Evolutionary conservation across 75 land plant species (phyloP).

Genomic region (Pinus albicaulis): DNA sequence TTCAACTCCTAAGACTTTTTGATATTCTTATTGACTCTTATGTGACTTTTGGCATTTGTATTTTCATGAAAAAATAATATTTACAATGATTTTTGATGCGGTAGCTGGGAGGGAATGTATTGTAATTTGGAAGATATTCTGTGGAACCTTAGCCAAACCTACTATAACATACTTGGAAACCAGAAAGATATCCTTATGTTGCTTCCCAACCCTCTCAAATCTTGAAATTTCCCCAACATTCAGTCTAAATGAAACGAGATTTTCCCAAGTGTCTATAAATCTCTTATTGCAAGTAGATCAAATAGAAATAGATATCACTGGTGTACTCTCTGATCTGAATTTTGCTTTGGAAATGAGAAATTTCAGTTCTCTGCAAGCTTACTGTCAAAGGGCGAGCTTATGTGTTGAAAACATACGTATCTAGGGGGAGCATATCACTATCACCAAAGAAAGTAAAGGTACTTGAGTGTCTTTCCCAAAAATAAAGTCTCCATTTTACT

Average conservation of each 20-base stretch:
- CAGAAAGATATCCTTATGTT: background rate
- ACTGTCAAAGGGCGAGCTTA: slow-evolving; percentile 96
- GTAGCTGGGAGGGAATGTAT: no score
- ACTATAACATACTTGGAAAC: background rate
- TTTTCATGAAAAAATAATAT: no score
- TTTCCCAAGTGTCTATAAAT: background rate
- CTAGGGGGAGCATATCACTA: slow-evolving; percentile 64
- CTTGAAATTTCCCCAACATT: background rate
- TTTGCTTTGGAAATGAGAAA: no score
- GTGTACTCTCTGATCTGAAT: no score
- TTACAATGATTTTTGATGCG: no score
- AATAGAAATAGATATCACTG: no score
- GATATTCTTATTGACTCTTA: no score
- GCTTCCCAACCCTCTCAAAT: background rate
- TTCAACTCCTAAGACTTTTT: no score
- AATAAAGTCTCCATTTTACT: slow-evolving; percentile 99
- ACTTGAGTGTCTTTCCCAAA: slow-evolving; percentile 94
- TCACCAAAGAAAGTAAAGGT: slow-evolving; percentile 91
- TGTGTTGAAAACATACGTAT: slow-evolving; percentile 87
- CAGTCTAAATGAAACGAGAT: background rate
- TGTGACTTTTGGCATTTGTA: no score
- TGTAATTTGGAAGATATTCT: no score
- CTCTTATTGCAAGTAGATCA: background rate
- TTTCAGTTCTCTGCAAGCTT: background rate
- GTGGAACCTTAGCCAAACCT: background rate